A percentile compares a stretch with the other conserved stretches of the same genome.
phyloP scores from a whole-genome alignment of 176 grass and related monocot species.

The Oryza longistaminata region DNA sequence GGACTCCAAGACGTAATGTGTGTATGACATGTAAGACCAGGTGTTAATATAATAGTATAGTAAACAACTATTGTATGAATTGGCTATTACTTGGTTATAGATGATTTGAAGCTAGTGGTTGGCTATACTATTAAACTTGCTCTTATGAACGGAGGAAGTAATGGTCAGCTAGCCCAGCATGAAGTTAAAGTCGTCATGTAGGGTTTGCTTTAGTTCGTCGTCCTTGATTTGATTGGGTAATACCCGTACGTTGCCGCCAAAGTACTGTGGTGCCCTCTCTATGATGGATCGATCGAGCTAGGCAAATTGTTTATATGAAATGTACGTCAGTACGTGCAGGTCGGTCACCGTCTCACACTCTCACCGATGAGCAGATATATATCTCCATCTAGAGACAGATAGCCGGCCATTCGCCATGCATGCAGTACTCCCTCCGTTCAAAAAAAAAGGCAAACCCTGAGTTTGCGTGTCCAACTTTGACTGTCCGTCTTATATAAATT shows the following conservation, averaged over 20 bases:
- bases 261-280: slow-evolving; percentile 7
- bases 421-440: too few species aligned
- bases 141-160: too few species aligned
- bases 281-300: neutral
- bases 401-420: neutral
- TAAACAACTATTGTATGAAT: too few species aligned
- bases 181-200: neutral
- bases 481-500: too few species aligned
- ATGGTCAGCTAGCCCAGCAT: neutral
- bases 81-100: too few species aligned
- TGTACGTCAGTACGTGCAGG: neutral
- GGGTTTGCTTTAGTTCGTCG: neutral
- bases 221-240: slow-evolving; percentile 13
- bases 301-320: neutral
- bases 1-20: too few species aligned
- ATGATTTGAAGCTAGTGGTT: too few species aligned
- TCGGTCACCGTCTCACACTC: neutral
- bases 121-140: too few species aligned
- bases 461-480: too few species aligned
- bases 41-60: too few species aligned
- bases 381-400: neutral
- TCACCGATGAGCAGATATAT: neutral
- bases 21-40: too few species aligned
- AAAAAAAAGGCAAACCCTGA: too few species aligned
- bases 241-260: neutral